phyloP scores from a whole-genome alignment of 257 asterid species.

The Solanum appendiculatum region DNA sequence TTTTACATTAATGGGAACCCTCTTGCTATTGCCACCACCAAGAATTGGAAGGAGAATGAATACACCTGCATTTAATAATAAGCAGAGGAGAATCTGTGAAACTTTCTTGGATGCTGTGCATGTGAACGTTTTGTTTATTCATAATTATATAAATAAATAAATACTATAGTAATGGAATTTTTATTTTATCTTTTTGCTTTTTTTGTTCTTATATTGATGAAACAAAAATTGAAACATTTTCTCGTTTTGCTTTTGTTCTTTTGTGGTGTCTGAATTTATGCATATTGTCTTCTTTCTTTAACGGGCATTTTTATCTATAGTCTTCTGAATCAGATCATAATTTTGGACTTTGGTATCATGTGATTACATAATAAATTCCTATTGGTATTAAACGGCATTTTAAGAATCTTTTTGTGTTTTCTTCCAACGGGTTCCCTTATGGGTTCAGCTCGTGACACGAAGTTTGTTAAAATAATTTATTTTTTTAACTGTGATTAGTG shows the following conservation, averaged over 20 bases:
- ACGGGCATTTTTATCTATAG: neutral
- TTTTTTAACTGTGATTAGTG: accelerated
- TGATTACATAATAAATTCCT: neutral
- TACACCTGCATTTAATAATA: neutral
- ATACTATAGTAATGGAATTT: neutral
- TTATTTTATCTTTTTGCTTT: neutral
- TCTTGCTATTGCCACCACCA: neutral
- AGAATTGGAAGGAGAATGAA: neutral
- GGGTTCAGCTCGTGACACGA: accelerated
- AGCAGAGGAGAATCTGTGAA: conserved; percentile 19
- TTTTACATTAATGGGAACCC: conserved; percentile 4
- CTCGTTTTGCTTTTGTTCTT: neutral
- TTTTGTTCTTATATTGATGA: neutral
- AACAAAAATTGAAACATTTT: neutral
- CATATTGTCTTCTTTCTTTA: neutral
- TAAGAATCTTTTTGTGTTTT: neutral
- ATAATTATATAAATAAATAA: neutral
- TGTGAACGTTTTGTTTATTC: conserved; percentile 33
- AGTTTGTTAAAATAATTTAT: accelerated
- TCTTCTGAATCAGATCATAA: neutral
- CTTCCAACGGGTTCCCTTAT: accelerated
- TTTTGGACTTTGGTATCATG: neutral
- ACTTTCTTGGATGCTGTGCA: conserved; percentile 57
- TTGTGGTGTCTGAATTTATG: neutral
- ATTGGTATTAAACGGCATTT: neutral